Evolutionary conservation across 768 basidiomycete genomes (phyloP), one percentile per base, ranked within the genome.

Genomic region (Phlebiopsis flavidoalba): DNA sequence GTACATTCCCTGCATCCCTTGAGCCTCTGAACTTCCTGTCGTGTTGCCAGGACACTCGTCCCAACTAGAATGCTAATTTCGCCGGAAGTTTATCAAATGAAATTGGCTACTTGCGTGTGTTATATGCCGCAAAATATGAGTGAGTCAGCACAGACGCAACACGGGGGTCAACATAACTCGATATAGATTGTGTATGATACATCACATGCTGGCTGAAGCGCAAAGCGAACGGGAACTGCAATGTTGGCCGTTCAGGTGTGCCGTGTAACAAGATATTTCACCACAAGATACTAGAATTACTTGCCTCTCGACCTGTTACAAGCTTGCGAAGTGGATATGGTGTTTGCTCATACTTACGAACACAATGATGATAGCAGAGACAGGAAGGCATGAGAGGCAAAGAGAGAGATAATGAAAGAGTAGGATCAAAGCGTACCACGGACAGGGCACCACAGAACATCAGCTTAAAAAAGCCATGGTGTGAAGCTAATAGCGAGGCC

Each of bases 1-100:
- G 92, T 60, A 90, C 89, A 21, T 97, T 97, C 86, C 92, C 94
- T 36, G 91, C 92, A 11, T 93, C 92, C 12, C 77, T 97, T 69
- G 93, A 96, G 71, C 87, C 87, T 63, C n/a, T 86, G 77, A 81
- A 45, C 1, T 7, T 8, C 33, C 15, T 36, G 31, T 12, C 21
- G 11, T 43, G 40, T 43, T 43, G 3, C 10, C 11, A 12, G 40
- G 40, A 43, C 40, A 43, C 40, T 12, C 40, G 17, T 12, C 40
- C 12, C 3, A 31, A 43, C 40, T 43, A 43, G 17, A 43, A 43
- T 43, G 40, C 17, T 17, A n/a, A 8, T 43, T 3, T 3, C 40
- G 11, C 40, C 10, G 40, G 40, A 43, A 43, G 3, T 10, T 17
- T 31, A 31, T 31, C 26, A 6, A 31, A 31, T 31, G 26, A 31